Evolutionary conservation across 441 rosid species (phyloP), one percentile per base, ranked within the genome.

Genomic region (Cnidoscolus chayamansa): DNA sequence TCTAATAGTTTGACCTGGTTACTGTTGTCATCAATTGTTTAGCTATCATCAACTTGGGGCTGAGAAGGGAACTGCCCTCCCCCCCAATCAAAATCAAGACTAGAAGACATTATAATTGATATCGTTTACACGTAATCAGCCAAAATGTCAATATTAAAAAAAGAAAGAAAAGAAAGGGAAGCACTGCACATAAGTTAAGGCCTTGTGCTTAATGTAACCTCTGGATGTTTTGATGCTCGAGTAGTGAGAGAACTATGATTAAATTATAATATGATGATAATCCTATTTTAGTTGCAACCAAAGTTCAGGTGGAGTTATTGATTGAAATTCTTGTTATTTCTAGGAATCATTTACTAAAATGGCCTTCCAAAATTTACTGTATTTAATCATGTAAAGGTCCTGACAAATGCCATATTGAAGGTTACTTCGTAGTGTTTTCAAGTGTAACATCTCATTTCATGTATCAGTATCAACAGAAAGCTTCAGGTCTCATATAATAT

Each of bases 301-400:
- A 13, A 19, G 9, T 20, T 65, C 45, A 45, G 45, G 50, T 47
- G 32, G n/a, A 65, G 55, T 48, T 65, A 13, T 15, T 65, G 65
- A 61, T 35, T 61, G 56, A n/a, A 65, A 65, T 20, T 65, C 17
- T 31, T 64, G 48, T 65, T 25, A 25, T 49, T 55, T 48, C 7
- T 11, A 13, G 55, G 68, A 43, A 65, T 47, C 68, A 65, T 65
- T 67, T 16, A 35, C 4, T 25, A 25, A 25, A 25, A 25, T 35
- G 37, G 4, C 37, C 2, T 35, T 35, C 37, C 4, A 35, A 35
- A 35, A 35, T 35, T 35, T 2, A 4, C 37, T 35, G 37, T 35
- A 35, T 35, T 35, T 35, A 35, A 35, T 35, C 37, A 35, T 4
- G 4, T 2, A 35, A 35, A 35, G 2, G 37, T 35, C 4, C 37